Evolutionary conservation across 805 yeast genomes (phyloP).

Genomic region (Wickerhamiella bombiphila): DNA sequence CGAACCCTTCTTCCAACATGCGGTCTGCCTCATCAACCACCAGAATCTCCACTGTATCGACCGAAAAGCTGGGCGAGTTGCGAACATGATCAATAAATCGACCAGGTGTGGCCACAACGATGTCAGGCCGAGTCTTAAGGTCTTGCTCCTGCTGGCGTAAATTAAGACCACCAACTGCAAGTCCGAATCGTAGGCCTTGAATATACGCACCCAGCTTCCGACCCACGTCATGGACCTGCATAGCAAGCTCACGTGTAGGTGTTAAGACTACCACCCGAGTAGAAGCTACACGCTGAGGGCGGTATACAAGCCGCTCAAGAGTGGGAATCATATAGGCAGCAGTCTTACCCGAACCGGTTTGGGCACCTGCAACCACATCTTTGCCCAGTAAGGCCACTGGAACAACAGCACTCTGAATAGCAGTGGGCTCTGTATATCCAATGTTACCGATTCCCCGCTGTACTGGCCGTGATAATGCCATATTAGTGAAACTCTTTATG

Average conservation of each 20-base stretch:
- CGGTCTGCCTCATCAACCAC: slow-evolving; percentile 98
- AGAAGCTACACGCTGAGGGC: slow-evolving; percentile 72
- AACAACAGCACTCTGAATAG: slow-evolving; percentile 84
- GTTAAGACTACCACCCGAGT: slow-evolving; percentile 84
- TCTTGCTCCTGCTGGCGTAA: slow-evolving; percentile 92
- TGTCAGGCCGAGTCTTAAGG: slow-evolving; percentile 81
- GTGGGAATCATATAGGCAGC: slow-evolving; percentile 97
- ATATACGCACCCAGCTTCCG: slow-evolving; percentile 67
- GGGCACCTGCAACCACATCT: slow-evolving; percentile 98
- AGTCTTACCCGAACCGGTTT: slow-evolving; percentile 98
- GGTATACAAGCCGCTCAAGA: slow-evolving; percentile 77
- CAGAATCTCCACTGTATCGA: slow-evolving; percentile 80
- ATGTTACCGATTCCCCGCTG: slow-evolving; percentile 66
- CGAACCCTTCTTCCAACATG: slow-evolving; percentile 98
- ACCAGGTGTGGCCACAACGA: slow-evolving; percentile 98
- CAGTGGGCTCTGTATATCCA: slow-evolving; percentile 81
- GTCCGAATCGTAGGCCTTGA: slow-evolving; percentile 64
- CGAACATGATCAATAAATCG: slow-evolving; percentile 93
- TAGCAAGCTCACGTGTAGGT: slow-evolving; percentile 96
- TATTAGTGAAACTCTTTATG: slow-evolving; percentile 55
- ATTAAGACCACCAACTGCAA: slow-evolving; percentile 97
- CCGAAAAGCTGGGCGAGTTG: slow-evolving; percentile 84
- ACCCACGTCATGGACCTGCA: slow-evolving; percentile 92
- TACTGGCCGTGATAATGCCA: slow-evolving; percentile 80
- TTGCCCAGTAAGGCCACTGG: slow-evolving; percentile 89